Conservation (phyloP, 2,329 filamentous ascomycete genomes). For the Biscogniauxia mediterranea region DNA sequence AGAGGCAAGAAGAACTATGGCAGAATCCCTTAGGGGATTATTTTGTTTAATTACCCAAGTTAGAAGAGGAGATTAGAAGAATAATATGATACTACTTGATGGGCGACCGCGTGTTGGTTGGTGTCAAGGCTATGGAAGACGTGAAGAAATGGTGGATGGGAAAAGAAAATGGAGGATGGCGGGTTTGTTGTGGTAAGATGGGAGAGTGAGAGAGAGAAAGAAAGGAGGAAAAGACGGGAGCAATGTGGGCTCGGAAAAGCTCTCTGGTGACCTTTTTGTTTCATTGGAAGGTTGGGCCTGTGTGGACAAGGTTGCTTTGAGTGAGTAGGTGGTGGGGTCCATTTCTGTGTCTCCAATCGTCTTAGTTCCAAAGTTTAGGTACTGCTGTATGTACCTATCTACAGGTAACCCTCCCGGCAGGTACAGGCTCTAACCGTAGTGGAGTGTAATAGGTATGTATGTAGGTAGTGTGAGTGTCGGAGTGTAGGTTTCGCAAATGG, state of each 20-base stretch:
- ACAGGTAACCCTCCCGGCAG: no score
- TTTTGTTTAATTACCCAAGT: not conserved
- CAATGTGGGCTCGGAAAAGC: not conserved
- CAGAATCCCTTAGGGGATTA: not conserved
- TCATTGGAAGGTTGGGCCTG: no score
- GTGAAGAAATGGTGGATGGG: slow-evolving; percentile 1
- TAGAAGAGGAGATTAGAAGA: not conserved
- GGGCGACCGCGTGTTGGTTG: not conserved
- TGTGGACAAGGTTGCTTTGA: not conserved
- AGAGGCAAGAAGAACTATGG: not conserved
- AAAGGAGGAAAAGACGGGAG: slow-evolving; percentile 8
- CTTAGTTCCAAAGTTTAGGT: not conserved
- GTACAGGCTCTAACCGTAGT: no score
- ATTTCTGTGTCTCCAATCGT: not conserved
- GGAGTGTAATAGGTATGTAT: no score
- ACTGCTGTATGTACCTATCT: no score
- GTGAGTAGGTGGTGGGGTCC: not conserved
- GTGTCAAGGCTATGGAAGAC: not conserved
- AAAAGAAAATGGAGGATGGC: slow-evolving; percentile 3
- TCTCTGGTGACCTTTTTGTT: no score
- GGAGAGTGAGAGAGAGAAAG: slow-evolving; percentile 10
- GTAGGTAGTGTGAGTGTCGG: no score
- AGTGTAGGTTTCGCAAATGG: not conserved
- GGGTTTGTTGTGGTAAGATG: slow-evolving; percentile 6
- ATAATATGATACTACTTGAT: not conserved